phyloP scores from a whole-genome alignment of 2,329 filamentous ascomycete genomes.

The Stachybotrys chartarum region DNA sequence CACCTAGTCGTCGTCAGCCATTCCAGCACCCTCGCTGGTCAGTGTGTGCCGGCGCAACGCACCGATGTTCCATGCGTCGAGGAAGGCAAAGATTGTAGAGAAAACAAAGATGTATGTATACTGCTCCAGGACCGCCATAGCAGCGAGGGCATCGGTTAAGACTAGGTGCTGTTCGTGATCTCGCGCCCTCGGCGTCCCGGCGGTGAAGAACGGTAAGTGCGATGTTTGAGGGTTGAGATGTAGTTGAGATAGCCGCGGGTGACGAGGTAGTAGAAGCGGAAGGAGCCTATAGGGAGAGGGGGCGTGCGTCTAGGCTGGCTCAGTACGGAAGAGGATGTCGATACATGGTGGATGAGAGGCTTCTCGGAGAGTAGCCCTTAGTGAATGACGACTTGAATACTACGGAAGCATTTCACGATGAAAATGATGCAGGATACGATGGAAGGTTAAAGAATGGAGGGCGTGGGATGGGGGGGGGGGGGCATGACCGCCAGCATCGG shows the following conservation, averaged over 20 bases:
- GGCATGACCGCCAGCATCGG: neutral
- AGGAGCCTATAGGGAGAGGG: neutral
- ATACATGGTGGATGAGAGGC: neutral
- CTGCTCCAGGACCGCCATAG: conserved; percentile 32
- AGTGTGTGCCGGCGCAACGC: conserved; percentile 4
- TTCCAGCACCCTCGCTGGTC: too few relatives aligned
- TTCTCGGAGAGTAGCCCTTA: neutral
- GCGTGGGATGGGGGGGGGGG: neutral
- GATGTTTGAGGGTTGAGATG: neutral
- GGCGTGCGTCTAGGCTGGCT: neutral
- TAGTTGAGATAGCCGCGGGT: neutral
- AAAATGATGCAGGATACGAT: neutral
- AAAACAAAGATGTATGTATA: conserved; percentile 52
- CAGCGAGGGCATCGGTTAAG: neutral
- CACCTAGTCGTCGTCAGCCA: conserved; percentile 20
- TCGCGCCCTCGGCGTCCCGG: too few relatives aligned
- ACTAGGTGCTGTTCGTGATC: too few relatives aligned
- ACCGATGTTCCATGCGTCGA: conserved; percentile 56
- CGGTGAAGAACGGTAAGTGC: neutral
- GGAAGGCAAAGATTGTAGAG: conserved; percentile 46
- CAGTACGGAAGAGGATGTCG: neutral
- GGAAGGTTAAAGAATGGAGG: neutral
- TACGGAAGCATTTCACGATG: neutral
- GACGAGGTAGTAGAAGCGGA: neutral
- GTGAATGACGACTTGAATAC: too few relatives aligned